Conservation (phyloP, 805 yeast species). For the Saitoella complicata region DNA sequence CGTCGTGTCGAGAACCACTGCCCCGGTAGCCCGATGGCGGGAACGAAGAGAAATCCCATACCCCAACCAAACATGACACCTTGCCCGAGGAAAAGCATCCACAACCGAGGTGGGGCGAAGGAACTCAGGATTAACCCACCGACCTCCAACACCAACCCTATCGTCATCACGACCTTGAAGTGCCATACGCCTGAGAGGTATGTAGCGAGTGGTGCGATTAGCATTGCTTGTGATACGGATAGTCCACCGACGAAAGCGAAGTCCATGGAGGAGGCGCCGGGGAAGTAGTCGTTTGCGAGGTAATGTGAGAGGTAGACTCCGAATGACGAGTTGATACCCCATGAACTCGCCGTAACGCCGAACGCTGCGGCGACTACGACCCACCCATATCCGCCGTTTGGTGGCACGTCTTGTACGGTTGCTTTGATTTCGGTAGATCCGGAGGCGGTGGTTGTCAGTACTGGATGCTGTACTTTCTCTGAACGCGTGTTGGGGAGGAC, state of each 20-base stretch:
- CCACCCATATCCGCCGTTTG: conserved; percentile 16
- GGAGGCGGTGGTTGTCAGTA: no score
- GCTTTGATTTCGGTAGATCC: no score
- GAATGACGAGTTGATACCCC: conserved; percentile 3
- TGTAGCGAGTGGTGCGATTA: conserved; percentile 1
- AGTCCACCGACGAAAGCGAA: conserved; percentile 1
- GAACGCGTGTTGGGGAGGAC: no score
- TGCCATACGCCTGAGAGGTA: background rate
- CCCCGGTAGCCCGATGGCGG: background rate
- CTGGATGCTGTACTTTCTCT: no score
- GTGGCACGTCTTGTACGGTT: conserved; percentile 3
- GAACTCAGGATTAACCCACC: background rate
- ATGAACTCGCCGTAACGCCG: background rate
- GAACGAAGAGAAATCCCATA: background rate
- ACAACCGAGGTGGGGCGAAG: background rate
- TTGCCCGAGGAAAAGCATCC: background rate
- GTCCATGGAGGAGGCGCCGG: conserved; percentile 1
- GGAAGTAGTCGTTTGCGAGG: background rate
- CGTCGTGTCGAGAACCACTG: no score
- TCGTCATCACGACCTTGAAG: background rate
- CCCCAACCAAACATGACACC: background rate
- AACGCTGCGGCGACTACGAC: conserved; percentile 1
- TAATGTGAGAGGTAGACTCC: conserved; percentile 2
- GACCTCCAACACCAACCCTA: background rate
- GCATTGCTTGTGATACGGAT: conserved; percentile 1